Conservation (phyloP, 345 rosid genomes). For the Durio zibethinus region DNA sequence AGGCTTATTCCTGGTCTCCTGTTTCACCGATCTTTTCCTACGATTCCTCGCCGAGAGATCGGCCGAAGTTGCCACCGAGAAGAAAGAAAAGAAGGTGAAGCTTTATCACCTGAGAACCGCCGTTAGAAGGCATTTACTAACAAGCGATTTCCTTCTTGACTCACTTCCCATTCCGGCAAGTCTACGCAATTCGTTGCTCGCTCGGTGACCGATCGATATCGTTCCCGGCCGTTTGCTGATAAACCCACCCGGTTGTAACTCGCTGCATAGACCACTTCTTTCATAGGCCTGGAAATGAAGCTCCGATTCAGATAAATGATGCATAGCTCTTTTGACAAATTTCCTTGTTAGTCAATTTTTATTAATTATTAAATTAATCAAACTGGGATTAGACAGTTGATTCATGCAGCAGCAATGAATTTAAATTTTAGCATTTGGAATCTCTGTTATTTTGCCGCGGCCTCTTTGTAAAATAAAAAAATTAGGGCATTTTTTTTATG, state of each 20-base stretch:
- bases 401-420: too few relatives aligned
- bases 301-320: conserved; percentile 31
- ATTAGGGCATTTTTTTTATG: too few relatives aligned
- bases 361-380: too few relatives aligned
- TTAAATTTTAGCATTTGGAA: too few relatives aligned
- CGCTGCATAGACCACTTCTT: conserved; percentile 67
- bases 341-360: background rate
- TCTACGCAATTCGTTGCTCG: conserved; percentile 34
- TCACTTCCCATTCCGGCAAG: conserved; percentile 61
- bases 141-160: conserved; percentile 76
- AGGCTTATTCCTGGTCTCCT: conserved; percentile 62
- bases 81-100: conserved; percentile 62
- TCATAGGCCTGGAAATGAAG: conserved; percentile 35
- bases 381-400: too few relatives aligned
- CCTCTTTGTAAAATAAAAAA: too few relatives aligned
- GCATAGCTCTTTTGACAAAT: conserved; percentile 16
- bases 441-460: too few relatives aligned
- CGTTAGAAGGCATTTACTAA: conserved; percentile 70
- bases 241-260: conserved; percentile 14
- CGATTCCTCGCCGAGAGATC: conserved; percentile 69
- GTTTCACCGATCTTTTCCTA: conserved; percentile 68
- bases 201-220: conserved; percentile 19
- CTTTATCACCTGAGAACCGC: conserved; percentile 63
- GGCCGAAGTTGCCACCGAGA: conserved; percentile 45
- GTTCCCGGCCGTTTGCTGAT: conserved; percentile 9